These are phyloP conservation scores for Cicer pinnatifidum DNA, from an alignment of 306 rosid species.

Conservation along the genomic window DNA sequence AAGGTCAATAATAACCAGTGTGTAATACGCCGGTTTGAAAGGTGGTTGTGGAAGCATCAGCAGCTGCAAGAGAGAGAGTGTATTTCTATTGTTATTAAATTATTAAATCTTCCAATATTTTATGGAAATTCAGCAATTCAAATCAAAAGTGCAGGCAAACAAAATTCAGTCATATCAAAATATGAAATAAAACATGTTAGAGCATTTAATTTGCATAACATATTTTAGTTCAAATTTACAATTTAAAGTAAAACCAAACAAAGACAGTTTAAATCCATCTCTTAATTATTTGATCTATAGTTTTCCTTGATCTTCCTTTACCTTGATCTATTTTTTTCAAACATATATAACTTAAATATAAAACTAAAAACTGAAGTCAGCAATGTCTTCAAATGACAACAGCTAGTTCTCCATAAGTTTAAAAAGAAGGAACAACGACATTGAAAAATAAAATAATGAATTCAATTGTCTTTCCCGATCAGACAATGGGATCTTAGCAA, in stretches of 20 bases:
- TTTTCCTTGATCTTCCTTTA: background rate
- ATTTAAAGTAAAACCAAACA: background rate
- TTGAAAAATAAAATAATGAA: background rate
- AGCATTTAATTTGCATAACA: conserved; percentile 20
- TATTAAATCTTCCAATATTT: conserved; percentile 15
- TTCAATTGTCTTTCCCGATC: conserved; percentile 19
- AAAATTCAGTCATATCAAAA: conserved; percentile 31
- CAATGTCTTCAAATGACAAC: conserved; percentile 30
- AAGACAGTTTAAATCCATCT: background rate
- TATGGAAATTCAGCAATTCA: background rate
- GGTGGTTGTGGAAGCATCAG: conserved; percentile 97
- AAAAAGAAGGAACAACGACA: conserved; percentile 14
- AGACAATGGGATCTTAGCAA: too few species aligned
- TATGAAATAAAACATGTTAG: background rate
- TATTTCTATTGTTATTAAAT: background rate
- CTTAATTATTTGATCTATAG: background rate
- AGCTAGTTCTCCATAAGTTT: background rate
- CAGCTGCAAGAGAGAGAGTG: conserved; percentile 62
- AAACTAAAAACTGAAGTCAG: conserved; percentile 30
- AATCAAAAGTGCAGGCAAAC: conserved; percentile 24
- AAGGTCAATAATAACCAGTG: conserved; percentile 91
- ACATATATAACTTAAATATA: too few species aligned
- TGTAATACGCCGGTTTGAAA: conserved; percentile 87
- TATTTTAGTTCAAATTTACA: conserved; percentile 1
- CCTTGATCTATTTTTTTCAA: background rate